These are phyloP conservation scores for Acacia acuminata DNA, from an alignment of 306 rosid genomes.

Conservation along the genomic window DNA sequence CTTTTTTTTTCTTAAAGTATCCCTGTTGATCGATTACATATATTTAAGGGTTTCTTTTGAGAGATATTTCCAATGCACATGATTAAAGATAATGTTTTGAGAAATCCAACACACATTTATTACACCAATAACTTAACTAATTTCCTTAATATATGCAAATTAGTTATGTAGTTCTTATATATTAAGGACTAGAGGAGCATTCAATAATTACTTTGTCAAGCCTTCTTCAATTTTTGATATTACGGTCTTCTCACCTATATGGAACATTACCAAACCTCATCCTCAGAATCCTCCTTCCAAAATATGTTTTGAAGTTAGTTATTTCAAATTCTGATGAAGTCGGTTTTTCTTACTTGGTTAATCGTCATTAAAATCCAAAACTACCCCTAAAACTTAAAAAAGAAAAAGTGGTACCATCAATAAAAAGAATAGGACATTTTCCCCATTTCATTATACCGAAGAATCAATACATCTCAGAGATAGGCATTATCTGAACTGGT, in stretches of 20 bases:
- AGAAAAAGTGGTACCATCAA: not conserved
- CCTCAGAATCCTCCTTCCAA: constrained; percentile 8
- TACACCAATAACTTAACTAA: no score
- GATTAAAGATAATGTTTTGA: no score
- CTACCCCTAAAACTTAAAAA: not conserved
- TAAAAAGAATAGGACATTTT: not conserved
- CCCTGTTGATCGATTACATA: no score
- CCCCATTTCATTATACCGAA: not conserved
- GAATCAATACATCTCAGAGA: not conserved
- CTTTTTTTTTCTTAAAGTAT: no score
- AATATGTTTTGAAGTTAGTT: not conserved
- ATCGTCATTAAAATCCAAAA: not conserved
- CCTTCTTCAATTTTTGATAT: not conserved
- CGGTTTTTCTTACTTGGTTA: not conserved
- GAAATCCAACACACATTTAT: no score
- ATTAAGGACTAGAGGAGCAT: no score
- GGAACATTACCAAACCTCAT: constrained; percentile 4
- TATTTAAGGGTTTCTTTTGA: no score
- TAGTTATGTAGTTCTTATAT: no score
- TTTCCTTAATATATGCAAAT: no score
- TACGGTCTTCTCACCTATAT: not conserved
- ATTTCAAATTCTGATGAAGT: not conserved
- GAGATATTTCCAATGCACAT: no score
- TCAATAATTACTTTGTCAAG: not conserved
- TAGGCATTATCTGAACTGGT: not conserved